Base-by-base conservation (phyloP, 331 rosid genomes). In the Arachis monticola region DNA sequence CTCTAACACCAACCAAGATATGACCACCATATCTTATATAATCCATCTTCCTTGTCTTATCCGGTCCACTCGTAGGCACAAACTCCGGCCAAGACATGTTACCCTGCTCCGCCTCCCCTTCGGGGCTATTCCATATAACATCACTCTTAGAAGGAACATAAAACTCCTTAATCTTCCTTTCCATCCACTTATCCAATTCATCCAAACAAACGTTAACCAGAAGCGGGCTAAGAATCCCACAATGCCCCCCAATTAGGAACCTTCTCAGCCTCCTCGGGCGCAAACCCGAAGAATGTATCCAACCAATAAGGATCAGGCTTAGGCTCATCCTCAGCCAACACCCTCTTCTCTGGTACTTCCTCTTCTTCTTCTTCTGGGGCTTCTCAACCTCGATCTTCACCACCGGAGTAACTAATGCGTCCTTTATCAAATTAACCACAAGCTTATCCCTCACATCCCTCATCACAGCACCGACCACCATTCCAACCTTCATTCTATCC, bases 41-140 rank as follows among this genome's bases (percentile, higher is more conserved):
- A 83, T 93, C 98, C 88, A 91, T 91, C 86, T 93, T 91, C 75
- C 98, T 77, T 7, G 98, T 93, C 85, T 93, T 93, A 84, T 93
- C 98, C 0, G 98, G 97, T 17, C 98, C 98, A 83, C 97, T 93
- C 6, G 97, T 91, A 8, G 97, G 98, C 63, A 93, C 98, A 66
- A 93, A 93, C 79, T 93, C 98, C 14, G 98, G 98, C 98, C 98
- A 91, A 17, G 97, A 93, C 2, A 97, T 93, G 74, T 91, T 93
- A 13, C 96, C 96, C 30, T 87, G 96, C 73, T 93, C 97, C 0
- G 88, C 88, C 60, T 93, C 96, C 59, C 88, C 96, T 80, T 91
- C 96, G 0, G 91, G 91, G 68, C 72, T 66, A 79, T 93, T 91
- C 98, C 98, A 93, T 74, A 93, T 90, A 77, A 93, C 98, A 87